These are phyloP conservation scores for Ogataea trehaloabstinens DNA, from an alignment of 805 yeast genomes.

Conservation along the genomic window DNA sequence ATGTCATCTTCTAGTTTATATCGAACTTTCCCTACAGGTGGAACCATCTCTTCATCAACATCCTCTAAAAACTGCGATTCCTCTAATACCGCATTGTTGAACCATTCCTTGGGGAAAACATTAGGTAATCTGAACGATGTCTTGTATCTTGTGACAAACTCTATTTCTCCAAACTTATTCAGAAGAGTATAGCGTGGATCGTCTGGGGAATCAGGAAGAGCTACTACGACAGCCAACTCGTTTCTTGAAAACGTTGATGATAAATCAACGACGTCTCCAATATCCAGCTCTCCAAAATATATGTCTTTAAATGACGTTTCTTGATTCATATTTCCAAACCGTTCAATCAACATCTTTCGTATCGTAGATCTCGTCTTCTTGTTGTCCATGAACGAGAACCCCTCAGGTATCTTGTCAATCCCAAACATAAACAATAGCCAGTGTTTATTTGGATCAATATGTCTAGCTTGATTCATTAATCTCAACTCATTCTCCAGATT, in stretches of 20 bases:
- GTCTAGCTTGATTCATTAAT: constrained; percentile 23
- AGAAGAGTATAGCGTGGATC: constrained; percentile 59
- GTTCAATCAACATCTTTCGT: constrained; percentile 3
- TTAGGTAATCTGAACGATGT: constrained; percentile 55
- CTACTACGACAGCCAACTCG: constrained; percentile 53
- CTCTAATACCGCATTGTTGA: constrained; percentile 27
- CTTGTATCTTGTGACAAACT: constrained; percentile 43
- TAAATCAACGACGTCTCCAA: constrained; percentile 67
- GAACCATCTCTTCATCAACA: constrained; percentile 8
- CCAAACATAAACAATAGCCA: constrained; percentile 26
- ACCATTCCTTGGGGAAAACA: constrained; percentile 42
- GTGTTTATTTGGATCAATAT: constrained; percentile 27
- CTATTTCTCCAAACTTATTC: constrained; percentile 54
- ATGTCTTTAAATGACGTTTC: constrained; percentile 19
- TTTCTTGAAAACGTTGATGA: constrained; percentile 39
- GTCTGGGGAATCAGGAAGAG: constrained; percentile 45
- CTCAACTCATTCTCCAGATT: constrained; percentile 21
- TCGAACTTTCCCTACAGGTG: constrained; percentile 34
- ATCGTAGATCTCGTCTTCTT: constrained; percentile 6
- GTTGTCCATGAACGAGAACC: constrained; percentile 19
- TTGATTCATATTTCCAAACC: constrained; percentile 4
- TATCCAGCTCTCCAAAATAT: constrained; percentile 31
- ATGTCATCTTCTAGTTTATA: constrained; percentile 30
- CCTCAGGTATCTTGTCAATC: constrained; percentile 8
- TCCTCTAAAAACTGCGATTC: constrained; percentile 25